Conservation (phyloP, 106 monocot genomes). For the Dendrobium officinale region DNA sequence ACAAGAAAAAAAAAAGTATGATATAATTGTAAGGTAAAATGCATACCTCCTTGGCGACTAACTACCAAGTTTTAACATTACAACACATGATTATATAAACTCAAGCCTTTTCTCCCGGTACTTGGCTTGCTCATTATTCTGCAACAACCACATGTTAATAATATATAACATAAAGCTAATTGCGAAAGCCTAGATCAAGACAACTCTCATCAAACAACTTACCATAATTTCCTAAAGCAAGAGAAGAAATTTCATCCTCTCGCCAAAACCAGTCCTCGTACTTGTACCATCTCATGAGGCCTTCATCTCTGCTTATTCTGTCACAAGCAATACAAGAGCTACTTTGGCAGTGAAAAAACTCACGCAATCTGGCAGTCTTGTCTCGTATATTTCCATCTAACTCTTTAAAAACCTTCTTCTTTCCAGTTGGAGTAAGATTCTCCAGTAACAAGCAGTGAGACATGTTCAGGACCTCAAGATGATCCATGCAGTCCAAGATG, state of each 20-base stretch:
- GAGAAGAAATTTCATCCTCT: conserved; percentile 64
- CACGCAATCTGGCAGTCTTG: conserved; percentile 41
- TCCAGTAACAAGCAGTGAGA: conserved; percentile 74
- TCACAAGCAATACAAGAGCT: conserved; percentile 39
- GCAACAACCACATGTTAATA: background rate
- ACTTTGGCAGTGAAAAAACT: conserved; percentile 55
- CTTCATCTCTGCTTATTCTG: conserved; percentile 65
- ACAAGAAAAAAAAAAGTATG: too few relatives aligned
- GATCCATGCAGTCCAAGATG: conserved; percentile 44
- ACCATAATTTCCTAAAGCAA: conserved; percentile 53
- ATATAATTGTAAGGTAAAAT: too few relatives aligned
- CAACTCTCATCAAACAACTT: conserved; percentile 58
- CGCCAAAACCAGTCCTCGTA: conserved; percentile 87
- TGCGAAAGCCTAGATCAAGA: conserved; percentile 25
- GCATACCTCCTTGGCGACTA: background rate
- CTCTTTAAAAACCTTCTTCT: conserved; percentile 28
- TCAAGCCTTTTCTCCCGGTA: background rate
- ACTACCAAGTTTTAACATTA: background rate
- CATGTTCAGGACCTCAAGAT: conserved; percentile 80
- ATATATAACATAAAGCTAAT: conserved; percentile 5
- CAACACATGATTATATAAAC: too few relatives aligned
- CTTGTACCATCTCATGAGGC: conserved; percentile 85
- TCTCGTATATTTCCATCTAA: conserved; percentile 32
- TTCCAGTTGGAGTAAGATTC: conserved; percentile 18
- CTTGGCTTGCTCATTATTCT: background rate